Evolutionary conservation across 441 rosid species (phyloP).

Genomic region (Omphalea diandra): DNA sequence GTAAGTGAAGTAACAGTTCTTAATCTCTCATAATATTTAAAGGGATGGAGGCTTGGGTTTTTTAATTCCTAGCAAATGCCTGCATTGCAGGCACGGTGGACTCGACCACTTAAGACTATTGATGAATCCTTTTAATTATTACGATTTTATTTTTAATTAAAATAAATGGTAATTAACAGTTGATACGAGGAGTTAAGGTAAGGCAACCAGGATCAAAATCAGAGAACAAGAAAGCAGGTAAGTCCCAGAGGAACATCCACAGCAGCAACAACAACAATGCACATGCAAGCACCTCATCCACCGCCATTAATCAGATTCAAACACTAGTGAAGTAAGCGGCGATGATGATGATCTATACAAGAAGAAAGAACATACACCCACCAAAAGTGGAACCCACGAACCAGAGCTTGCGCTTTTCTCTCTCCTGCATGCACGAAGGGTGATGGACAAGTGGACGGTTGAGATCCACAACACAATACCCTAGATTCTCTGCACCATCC

Average conservation of each 20-base stretch:
- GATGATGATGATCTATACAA: too few relatives aligned
- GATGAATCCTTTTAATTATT: too few relatives aligned
- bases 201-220: conserved; percentile 63
- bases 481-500: conserved; percentile 14
- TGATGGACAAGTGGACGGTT: conserved; percentile 26
- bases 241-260: conserved; percentile 64
- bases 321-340: conserved; percentile 37
- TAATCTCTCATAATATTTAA: too few relatives aligned
- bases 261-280: too few relatives aligned
- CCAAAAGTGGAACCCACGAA: too few relatives aligned
- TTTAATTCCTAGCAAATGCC: too few relatives aligned
- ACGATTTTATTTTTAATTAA: too few relatives aligned
- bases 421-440: conserved; percentile 32
- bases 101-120: too few relatives aligned
- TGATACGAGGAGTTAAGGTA: conserved; percentile 94
- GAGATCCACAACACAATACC: conserved; percentile 21
- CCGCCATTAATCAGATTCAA: conserved; percentile 23
- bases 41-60: too few relatives aligned
- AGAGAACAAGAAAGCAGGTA: conserved; percentile 60
- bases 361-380: neutral
- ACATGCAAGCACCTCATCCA: conserved; percentile 32
- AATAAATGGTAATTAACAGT: conserved; percentile 31
- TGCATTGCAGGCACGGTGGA: too few relatives aligned
- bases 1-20: too few relatives aligned
- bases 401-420: too few relatives aligned